Percentiles rank a stretch among this genome's conserved stretches.
phyloP scores from a whole-genome alignment of 352 stramenopile genomes.

The Globisporangium parvum region DNA sequence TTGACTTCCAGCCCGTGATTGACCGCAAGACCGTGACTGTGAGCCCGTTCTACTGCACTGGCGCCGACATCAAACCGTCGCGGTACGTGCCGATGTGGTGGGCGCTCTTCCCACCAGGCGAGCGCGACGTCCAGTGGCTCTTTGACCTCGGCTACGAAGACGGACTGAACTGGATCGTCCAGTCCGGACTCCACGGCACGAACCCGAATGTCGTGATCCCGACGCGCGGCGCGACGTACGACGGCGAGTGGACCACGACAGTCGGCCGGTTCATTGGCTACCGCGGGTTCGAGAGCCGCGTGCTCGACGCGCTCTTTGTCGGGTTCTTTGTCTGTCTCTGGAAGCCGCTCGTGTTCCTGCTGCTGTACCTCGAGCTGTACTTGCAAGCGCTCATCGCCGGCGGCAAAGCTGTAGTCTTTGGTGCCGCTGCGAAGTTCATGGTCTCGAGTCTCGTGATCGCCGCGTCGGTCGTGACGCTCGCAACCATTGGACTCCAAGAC shows the following conservation, averaged over 20 bases:
- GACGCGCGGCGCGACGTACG: constrained; percentile 43
- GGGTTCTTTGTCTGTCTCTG: constrained; percentile 68
- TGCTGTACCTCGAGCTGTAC: constrained; percentile 81
- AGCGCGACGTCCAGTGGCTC: constrained; percentile 74
- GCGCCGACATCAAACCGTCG: constrained; percentile 86
- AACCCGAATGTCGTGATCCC: constrained; percentile 43
- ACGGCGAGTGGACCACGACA: constrained; percentile 58
- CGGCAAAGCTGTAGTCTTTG: constrained; percentile 64
- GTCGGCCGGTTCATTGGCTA: constrained; percentile 78
- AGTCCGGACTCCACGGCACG: constrained; percentile 25
- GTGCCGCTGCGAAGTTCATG: constrained; percentile 62
- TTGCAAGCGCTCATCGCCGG: constrained; percentile 59
- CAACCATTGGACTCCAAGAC: constrained; percentile 47
- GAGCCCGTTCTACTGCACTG: constrained; percentile 84
- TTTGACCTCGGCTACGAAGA: constrained; percentile 84
- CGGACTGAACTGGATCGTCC: constrained; percentile 59
- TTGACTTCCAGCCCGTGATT: constrained; percentile 79
- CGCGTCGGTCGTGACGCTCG: constrained; percentile 31
- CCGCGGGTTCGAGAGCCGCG: constrained; percentile 49
- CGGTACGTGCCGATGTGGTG: constrained; percentile 89
- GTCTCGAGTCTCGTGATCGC: constrained; percentile 56
- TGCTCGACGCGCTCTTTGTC: constrained; percentile 73
- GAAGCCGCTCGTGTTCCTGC: constrained; percentile 70
- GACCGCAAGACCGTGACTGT: constrained; percentile 70
- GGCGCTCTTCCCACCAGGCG: constrained; percentile 59